Conservation (phyloP, 1,284 basidiomycete species). For the Ganoderma leucocontextum region DNA sequence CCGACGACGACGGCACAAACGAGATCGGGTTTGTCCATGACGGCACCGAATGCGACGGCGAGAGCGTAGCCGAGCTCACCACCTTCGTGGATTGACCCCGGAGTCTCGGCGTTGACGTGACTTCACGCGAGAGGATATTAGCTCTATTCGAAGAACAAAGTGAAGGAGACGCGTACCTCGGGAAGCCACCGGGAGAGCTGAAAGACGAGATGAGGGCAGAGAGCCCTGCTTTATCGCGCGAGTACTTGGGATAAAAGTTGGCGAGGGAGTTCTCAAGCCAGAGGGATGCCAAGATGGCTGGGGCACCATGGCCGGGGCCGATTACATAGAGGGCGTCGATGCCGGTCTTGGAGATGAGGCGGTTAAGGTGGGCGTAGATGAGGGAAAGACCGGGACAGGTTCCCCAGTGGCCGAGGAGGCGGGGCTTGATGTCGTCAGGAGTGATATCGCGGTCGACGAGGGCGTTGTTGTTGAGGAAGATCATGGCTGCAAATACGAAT, state of each 20-base stretch:
- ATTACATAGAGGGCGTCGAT: constrained; percentile 76
- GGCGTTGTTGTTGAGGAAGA: constrained; percentile 82
- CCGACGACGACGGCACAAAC: constrained; percentile 84
- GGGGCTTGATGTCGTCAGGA: constrained; percentile 76
- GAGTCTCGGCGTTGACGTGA: constrained; percentile 83
- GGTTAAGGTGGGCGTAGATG: constrained; percentile 83
- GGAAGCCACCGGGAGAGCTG: constrained; percentile 73
- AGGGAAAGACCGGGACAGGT: constrained; percentile 82
- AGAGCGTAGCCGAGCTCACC: constrained; percentile 92
- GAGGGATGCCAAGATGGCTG: constrained; percentile 80
- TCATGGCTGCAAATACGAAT: constrained; percentile 62
- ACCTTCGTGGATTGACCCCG: constrained; percentile 90
- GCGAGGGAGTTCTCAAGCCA: constrained; percentile 86
- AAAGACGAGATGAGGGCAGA: constrained; percentile 71
- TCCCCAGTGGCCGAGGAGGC: constrained; percentile 83
- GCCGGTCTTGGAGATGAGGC: constrained; percentile 70
- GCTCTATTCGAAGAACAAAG: too few relatives aligned
- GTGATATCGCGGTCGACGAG: constrained; percentile 68
- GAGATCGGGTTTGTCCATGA: constrained; percentile 91
- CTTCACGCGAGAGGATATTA: constrained; percentile 41
- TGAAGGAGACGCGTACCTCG: constrained; percentile 50
- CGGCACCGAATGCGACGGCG: constrained; percentile 81
- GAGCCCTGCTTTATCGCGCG: constrained; percentile 70
- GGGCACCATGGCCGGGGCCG: constrained; percentile 84
- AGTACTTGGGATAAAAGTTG: constrained; percentile 77